Percentiles rank a stretch among this genome's conserved stretches.
These are phyloP conservation scores for Populus alba DNA, from an alignment of 345 rosid genomes.

Conservation along the genomic window DNA sequence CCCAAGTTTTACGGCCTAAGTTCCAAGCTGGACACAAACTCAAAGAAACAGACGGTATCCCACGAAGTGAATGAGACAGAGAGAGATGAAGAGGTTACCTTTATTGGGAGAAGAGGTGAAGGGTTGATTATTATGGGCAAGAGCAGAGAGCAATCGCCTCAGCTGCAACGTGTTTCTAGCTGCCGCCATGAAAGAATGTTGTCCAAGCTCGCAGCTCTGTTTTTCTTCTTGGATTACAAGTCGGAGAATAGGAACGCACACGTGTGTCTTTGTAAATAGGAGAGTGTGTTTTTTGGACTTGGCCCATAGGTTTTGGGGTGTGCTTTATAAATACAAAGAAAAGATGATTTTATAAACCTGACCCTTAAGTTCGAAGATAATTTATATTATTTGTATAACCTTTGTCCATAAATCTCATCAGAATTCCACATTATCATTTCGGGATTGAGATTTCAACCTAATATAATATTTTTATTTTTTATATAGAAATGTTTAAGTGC, in stretches of 20 bases:
- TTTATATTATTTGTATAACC: too few relatives aligned
- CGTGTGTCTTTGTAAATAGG: background rate
- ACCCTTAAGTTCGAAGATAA: too few relatives aligned
- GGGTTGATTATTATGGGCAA: conserved; percentile 8
- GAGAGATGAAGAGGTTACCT: conserved; percentile 21
- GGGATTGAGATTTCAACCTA: too few relatives aligned
- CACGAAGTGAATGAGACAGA: background rate
- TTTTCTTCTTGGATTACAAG: background rate
- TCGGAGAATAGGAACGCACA: background rate
- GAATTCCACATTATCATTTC: too few relatives aligned
- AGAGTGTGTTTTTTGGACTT: background rate
- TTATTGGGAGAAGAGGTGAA: background rate
- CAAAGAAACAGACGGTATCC: background rate
- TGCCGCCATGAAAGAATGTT: conserved; percentile 16
- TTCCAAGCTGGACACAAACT: background rate
- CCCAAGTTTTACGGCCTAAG: background rate
- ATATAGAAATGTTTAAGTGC: too few relatives aligned
- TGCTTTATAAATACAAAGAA: too few relatives aligned
- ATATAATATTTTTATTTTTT: too few relatives aligned
- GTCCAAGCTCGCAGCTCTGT: background rate
- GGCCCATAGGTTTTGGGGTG: background rate
- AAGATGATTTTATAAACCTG: too few relatives aligned
- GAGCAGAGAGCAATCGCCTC: conserved; percentile 31
- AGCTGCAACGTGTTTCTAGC: conserved; percentile 26
- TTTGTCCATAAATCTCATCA: too few relatives aligned